Evolutionary conservation across 352 stramenopile species (phyloP).

Genomic region (Phytopythium delawarense): DNA sequence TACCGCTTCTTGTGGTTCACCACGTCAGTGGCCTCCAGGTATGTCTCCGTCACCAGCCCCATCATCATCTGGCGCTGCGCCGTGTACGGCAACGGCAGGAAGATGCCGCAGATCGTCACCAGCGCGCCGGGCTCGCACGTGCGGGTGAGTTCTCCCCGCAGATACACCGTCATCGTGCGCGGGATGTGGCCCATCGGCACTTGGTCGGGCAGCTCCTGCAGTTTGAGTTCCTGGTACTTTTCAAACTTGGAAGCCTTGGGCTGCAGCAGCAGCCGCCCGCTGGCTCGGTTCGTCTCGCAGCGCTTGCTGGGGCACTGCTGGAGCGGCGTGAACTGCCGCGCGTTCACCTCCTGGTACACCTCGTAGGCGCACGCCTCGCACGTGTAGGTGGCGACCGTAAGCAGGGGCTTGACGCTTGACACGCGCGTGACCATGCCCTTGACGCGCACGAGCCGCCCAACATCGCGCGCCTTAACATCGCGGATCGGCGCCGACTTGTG

Average conservation of each 20-base stretch:
- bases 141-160: slow-evolving; percentile 91
- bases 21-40: slow-evolving; percentile 94
- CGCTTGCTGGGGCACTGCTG: slow-evolving; percentile 86
- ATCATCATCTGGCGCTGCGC: slow-evolving; percentile 95
- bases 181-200: slow-evolving; percentile 99
- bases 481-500: slow-evolving; percentile 89
- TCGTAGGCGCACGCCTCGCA: slow-evolving; percentile 96
- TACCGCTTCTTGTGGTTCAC: slow-evolving; percentile 98
- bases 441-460: slow-evolving; percentile 95
- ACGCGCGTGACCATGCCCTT: slow-evolving; percentile 98
- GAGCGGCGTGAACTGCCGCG: slow-evolving; percentile 93
- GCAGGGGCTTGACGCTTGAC: slow-evolving; percentile 97
- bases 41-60: slow-evolving; percentile 97
- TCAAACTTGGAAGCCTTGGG: slow-evolving; percentile 98
- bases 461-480: slow-evolving; percentile 92
- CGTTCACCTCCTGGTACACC: slow-evolving; percentile 95
- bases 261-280: slow-evolving; percentile 90
- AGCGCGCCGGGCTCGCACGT: slow-evolving; percentile 93
- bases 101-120: slow-evolving; percentile 96
- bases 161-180: slow-evolving; percentile 89
- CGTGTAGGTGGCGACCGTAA: slow-evolving; percentile 97
- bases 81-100: slow-evolving; percentile 91
- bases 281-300: slow-evolving; percentile 81
- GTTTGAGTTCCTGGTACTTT: slow-evolving; percentile 99
- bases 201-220: slow-evolving; percentile 91